Evolutionary conservation across 148 eudicot species (phyloP), one percentile per base, ranked within the genome.

Genomic region (Rhododendron ferrugineum): DNA sequence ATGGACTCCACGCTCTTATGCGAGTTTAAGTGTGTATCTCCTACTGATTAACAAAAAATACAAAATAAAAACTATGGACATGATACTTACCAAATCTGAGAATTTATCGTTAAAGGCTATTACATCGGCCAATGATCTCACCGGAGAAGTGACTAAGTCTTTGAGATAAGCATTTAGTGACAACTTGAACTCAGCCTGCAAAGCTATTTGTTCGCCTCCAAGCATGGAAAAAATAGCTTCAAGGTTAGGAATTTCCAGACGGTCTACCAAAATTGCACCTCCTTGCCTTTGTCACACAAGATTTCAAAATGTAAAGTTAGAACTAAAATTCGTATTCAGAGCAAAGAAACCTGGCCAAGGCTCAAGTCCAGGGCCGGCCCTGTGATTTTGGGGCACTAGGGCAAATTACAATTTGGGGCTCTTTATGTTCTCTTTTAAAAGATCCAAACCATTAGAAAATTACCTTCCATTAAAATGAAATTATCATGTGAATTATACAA

Each of bases 71-170:
- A 22, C 8, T 23, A 20, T 5, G 18, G 62, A 47, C n/a, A 16
- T 28, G 11, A 6, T 46, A n/a, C 84, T 20, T 75, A 90, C 91
- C 88, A 84, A 44, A 46, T 78, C 82, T 49, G 89, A 76, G 83
- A 50, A 49, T 47, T 88, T 88, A 3, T 82, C 3, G 46, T 88
- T 90, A 81, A 88, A 90, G 80, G 84, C 73, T 18, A 90, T 89
- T 1, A 89, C 42, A 79, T 91, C 93, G 22, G 88, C 75, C 82
- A 91, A 28, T 0, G 93, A 89, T 20, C 90, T 79, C 20, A 89
- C 90, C 0, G 83, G 83, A 32, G 89, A 89, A 47, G 89, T 83
- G 82, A 34, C 50, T 5, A 77, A 44, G 58, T 88, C 83, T 80
- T 87, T 80, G 54, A 91, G 40, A 79, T 89, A 91, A 46, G 83